Evolutionary conservation across 805 yeast genomes (phyloP), one percentile per base, ranked within the genome.

Genomic region (Isabelozyma heimii): DNA sequence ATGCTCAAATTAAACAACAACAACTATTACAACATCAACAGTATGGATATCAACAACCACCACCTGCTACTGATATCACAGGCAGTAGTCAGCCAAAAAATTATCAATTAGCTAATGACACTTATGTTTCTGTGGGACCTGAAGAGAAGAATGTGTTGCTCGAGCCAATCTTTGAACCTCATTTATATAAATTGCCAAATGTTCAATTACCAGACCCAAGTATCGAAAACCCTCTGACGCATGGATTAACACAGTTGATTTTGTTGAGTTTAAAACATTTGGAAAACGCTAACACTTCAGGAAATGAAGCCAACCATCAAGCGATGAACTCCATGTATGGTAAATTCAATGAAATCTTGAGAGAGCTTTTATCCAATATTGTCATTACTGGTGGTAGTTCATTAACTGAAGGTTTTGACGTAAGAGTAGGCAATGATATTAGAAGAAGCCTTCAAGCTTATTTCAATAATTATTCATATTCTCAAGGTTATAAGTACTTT

Each of bases 81-180:
- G 44, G 37, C 12, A n/a, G 27, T 30, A 27, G 26, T 9, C 44
- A 65, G 12, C 43, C 62, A 5, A 74, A 79, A 48, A 70, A 76
- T 45, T 87, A 74, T 64, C 87, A 85, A 62, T 73, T 86, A 49
- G 87, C 89, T 9, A 76, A 77, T 52, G 83, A 83, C 3, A 61
- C 69, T 43, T 72, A 73, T 48, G 56, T 81, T n/a, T 20, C 44
- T 37, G 44, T 42, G 24, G 37, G 20, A 7, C 37, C 35, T n/a
- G 37, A 74, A 38, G 87, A 85, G 47, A 78, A 85, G 51, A 67
- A 74, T 47, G 65, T 76, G 38, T 66, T 85, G 43, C 69, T 85
- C 7, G 95, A 89, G 66, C 83, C 89, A 6, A 63, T 89, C 46
- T 87, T 89, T 70, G 80, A 81, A 48, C 96, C 96, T 2, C 67